These are phyloP conservation scores for Penicillium pulvis DNA, from an alignment of 495 filamentous ascomycete species.

Conservation along the genomic window DNA sequence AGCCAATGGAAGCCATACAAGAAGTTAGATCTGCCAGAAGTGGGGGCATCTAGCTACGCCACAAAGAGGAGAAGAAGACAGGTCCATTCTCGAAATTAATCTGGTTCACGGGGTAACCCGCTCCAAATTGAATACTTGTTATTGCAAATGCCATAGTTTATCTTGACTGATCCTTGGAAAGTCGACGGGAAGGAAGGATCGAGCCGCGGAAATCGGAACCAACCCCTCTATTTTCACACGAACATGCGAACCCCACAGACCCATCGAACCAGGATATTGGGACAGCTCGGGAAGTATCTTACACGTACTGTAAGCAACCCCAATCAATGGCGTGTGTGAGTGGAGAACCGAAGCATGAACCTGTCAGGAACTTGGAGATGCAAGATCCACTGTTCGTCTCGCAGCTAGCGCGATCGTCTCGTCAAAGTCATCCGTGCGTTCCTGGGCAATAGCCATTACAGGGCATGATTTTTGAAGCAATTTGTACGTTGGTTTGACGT, in stretches of 20 bases:
- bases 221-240: not conserved
- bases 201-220: not conserved
- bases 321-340: not conserved
- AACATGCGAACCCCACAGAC: conserved; percentile 3
- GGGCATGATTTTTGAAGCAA: not conserved
- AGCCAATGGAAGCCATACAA: not conserved
- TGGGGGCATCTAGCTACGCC: conserved; percentile 5
- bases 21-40: not conserved
- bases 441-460: not conserved
- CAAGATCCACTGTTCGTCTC: conserved; percentile 3
- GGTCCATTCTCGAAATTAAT: not conserved
- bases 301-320: not conserved
- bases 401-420: conserved; percentile 1
- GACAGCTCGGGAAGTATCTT: not conserved
- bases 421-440: not conserved
- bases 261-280: not conserved
- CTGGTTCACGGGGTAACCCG: not conserved
- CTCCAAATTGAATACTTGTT: not conserved
- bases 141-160: not conserved
- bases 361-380: not conserved
- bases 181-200: not conserved
- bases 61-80: not conserved
- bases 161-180: not conserved
- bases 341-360: conserved; percentile 2
- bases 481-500: not conserved